Evolutionary conservation across 2,329 filamentous ascomycete species (phyloP).

Genomic region (Pyricularia grisea): DNA sequence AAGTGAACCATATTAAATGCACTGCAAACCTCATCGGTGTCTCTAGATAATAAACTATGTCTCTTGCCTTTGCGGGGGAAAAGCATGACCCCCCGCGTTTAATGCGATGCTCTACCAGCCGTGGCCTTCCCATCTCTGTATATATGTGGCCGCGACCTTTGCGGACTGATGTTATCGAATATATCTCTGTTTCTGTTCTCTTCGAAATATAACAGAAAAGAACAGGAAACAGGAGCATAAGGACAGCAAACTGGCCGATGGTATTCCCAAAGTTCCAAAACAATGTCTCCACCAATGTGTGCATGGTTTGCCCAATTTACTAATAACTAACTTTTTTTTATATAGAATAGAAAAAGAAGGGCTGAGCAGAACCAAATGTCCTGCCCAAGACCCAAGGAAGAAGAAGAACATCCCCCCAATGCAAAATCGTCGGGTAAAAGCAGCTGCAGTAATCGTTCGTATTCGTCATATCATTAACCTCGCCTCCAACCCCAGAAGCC

Average conservation of each 20-base stretch:
- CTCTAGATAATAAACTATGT: not conserved
- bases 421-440: slow-evolving; percentile 3
- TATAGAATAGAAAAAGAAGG: not conserved
- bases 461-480: slow-evolving; percentile 14
- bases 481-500: slow-evolving; percentile 49
- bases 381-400: not conserved
- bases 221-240: not conserved
- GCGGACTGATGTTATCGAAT: not conserved
- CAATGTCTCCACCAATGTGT: not conserved
- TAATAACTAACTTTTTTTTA: not conserved
- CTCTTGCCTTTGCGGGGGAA: not conserved
- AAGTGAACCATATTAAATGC: not conserved
- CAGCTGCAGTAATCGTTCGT: not conserved
- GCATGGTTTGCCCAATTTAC: not conserved
- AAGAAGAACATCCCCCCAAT: not conserved
- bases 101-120: not conserved
- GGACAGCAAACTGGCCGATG: not conserved
- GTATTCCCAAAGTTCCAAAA: not conserved
- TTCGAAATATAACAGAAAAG: not conserved
- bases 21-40: not conserved
- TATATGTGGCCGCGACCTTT: not conserved
- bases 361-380: not conserved
- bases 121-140: not conserved
- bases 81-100: not conserved
- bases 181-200: not conserved